These are phyloP conservation scores for Talaromyces borbonicus DNA, from an alignment of 495 filamentous ascomycete genomes.

Conservation along the genomic window DNA sequence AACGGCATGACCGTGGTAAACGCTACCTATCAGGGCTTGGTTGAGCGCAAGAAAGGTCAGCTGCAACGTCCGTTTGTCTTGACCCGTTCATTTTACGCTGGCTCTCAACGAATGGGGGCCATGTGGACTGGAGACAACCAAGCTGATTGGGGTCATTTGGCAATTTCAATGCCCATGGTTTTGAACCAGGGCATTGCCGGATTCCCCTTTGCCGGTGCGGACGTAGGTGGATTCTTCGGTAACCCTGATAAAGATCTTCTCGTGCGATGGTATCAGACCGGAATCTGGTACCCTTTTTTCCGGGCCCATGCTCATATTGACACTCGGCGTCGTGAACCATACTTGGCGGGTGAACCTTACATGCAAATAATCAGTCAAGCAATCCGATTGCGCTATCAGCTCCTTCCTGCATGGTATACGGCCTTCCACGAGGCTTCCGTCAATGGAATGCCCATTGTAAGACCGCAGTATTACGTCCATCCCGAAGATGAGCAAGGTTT, in stretches of 20 bases:
- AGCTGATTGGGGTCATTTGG: constrained; percentile 85
- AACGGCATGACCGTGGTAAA: constrained; percentile 92
- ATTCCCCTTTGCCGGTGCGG: constrained; percentile 89
- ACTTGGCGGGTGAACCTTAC: constrained; percentile 77
- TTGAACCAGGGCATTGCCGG: constrained; percentile 84
- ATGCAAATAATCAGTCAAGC: constrained; percentile 78
- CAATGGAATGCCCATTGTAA: constrained; percentile 76
- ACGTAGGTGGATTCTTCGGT: constrained; percentile 97
- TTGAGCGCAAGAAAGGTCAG: constrained; percentile 72
- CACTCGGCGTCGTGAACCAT: constrained; percentile 86
- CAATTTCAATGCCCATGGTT: constrained; percentile 80
- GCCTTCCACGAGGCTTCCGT: constrained; percentile 83
- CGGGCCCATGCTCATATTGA: constrained; percentile 97
- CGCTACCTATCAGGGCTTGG: constrained; percentile 75
- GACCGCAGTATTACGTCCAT: constrained; percentile 85
- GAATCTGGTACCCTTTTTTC: constrained; percentile 98
- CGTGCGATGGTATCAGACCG: constrained; percentile 92
- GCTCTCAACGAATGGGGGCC: constrained; percentile 78
- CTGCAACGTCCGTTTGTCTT: constrained; percentile 78
- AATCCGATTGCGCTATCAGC: constrained; percentile 75
- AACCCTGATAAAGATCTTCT: constrained; percentile 87
- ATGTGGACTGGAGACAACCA: constrained; percentile 99
- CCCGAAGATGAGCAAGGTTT: constrained; percentile 82
- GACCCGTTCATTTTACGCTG: constrained; percentile 84
- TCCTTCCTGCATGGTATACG: constrained; percentile 93